Percentiles rank a stretch among this genome's conserved stretches.
Evolutionary conservation across 352 stramenopile genomes (phyloP).

Genomic region (Pythium diclinum): DNA sequence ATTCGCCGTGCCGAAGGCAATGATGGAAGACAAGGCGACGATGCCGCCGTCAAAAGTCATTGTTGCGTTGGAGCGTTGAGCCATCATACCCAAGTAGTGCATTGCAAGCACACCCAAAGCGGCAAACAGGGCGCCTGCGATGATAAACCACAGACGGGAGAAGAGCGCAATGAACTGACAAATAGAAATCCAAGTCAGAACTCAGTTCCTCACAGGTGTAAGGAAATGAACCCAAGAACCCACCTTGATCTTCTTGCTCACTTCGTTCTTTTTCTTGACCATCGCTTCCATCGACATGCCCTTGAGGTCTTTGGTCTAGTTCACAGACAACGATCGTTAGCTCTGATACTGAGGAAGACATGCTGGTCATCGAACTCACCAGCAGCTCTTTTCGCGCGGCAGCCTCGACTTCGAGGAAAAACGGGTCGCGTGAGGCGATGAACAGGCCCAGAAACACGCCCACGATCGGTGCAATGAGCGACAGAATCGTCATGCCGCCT

Average conservation of each 20-base stretch:
- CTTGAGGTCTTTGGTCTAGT: constrained; percentile 36
- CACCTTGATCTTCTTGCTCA: constrained; percentile 50
- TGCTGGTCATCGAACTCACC: constrained; percentile 3
- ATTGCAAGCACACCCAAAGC: constrained; percentile 44
- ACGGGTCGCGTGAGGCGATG: constrained; percentile 57
- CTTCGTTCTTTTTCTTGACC: constrained; percentile 40
- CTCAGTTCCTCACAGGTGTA: no score
- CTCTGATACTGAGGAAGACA: constrained; percentile 27
- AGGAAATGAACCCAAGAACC: no score
- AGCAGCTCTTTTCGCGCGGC: constrained; percentile 48
- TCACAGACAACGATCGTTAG: background rate
- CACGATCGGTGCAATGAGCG: constrained; percentile 48
- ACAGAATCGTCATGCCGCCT: constrained; percentile 47
- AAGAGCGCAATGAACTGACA: constrained; percentile 50
- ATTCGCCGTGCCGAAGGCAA: constrained; percentile 60
- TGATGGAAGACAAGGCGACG: constrained; percentile 46
- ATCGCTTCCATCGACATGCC: constrained; percentile 46
- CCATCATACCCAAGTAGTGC: constrained; percentile 70
- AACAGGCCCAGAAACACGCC: constrained; percentile 59
- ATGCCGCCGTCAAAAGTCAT: constrained; percentile 44
- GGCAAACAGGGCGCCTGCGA: constrained; percentile 45
- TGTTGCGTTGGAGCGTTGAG: constrained; percentile 45
- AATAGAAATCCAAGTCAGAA: background rate
- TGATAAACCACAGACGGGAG: constrained; percentile 51
- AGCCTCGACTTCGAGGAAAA: constrained; percentile 66